A percentile compares a stretch with the other conserved stretches of the same genome.
phyloP scores from a whole-genome alignment of 2,329 filamentous ascomycete species.

The Talaromyces sp. region DNA sequence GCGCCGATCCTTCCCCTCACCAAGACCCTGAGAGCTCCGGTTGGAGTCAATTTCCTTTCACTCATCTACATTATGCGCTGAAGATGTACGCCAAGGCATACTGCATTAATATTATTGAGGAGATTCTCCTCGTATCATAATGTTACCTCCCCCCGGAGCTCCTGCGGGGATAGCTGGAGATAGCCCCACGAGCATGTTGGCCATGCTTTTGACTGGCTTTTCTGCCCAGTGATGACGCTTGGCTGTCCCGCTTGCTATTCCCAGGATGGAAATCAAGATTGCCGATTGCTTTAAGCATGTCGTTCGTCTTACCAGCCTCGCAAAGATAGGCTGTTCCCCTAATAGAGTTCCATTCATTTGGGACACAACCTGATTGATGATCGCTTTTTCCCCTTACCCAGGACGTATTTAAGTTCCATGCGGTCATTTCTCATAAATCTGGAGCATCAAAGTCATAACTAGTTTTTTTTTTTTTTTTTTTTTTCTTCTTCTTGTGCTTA shows the following conservation, averaged over 20 bases:
- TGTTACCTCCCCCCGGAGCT: slow-evolving; percentile 22
- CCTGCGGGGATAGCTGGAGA: slow-evolving; percentile 16
- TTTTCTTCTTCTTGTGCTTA: too few species aligned
- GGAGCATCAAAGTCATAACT: too few species aligned
- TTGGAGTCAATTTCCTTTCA: slow-evolving; percentile 9
- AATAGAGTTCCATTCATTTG: neutral
- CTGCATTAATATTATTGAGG: slow-evolving; percentile 2
- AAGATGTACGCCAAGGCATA: slow-evolving; percentile 6
- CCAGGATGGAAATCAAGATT: slow-evolving; percentile 1
- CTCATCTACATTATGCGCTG: neutral
- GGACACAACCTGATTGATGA: neutral
- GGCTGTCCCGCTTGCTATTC: slow-evolving; percentile 1
- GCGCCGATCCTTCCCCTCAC: slow-evolving; percentile 19
- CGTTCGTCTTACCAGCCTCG: slow-evolving; percentile 4
- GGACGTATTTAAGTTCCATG: slow-evolving; percentile 2
- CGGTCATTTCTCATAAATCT: neutral
- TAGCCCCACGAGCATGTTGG: slow-evolving; percentile 2
- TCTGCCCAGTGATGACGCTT: neutral
- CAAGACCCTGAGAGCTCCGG: neutral
- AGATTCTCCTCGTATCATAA: slow-evolving; percentile 9
- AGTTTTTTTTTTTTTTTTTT: too few species aligned
- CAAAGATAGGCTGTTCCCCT: neutral
- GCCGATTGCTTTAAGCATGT: slow-evolving; percentile 11
- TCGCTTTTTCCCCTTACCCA: neutral
- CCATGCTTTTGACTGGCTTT: slow-evolving; percentile 5